A percentile compares a stretch with the other conserved stretches of the same genome.
phyloP scores from a whole-genome alignment of 768 basidiomycete genomes.

The Lactarius sp. region DNA sequence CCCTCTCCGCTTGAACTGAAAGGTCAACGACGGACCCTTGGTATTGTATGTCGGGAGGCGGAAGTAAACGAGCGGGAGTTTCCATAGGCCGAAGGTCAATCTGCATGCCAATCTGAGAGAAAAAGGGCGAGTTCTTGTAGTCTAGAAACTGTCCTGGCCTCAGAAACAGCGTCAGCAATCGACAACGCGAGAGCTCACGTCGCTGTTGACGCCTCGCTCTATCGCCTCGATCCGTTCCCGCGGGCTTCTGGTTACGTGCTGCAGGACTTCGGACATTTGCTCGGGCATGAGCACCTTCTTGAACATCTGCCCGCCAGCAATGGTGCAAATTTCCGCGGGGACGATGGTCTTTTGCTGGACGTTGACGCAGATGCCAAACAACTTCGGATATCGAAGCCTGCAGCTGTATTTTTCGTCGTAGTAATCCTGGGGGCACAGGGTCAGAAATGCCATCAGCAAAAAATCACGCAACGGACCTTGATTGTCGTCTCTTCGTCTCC shows the following conservation, averaged over 20 bases:
- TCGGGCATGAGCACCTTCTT: slow-evolving; percentile 22
- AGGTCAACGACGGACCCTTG: slow-evolving; percentile 5
- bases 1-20: slow-evolving; percentile 8
- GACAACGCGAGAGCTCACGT: slow-evolving; percentile 10
- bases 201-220: slow-evolving; percentile 14
- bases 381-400: slow-evolving; percentile 10
- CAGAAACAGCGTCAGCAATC: neutral
- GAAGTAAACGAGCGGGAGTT: slow-evolving; percentile 16
- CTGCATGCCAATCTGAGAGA: slow-evolving; percentile 21
- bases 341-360: slow-evolving; percentile 9
- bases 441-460: neutral
- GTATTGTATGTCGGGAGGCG: slow-evolving; percentile 21
- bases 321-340: slow-evolving; percentile 24
- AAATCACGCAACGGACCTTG: slow-evolving; percentile 1
- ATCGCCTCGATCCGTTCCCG: slow-evolving; percentile 17
- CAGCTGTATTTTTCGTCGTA: slow-evolving; percentile 15
- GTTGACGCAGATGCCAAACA: slow-evolving; percentile 23
- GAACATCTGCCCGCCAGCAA: slow-evolving; percentile 23
- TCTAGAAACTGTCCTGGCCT: slow-evolving; percentile 20
- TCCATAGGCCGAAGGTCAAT: slow-evolving; percentile 16
- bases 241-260: slow-evolving; percentile 19
- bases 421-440: slow-evolving; percentile 5
- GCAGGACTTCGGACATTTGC: slow-evolving; percentile 19
- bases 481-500: slow-evolving; percentile 18
- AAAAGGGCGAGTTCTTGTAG: slow-evolving; percentile 21